phyloP scores from a whole-genome alignment of 192 early-diverging fungal species.

The Phlyctochytrium bullatum region DNA sequence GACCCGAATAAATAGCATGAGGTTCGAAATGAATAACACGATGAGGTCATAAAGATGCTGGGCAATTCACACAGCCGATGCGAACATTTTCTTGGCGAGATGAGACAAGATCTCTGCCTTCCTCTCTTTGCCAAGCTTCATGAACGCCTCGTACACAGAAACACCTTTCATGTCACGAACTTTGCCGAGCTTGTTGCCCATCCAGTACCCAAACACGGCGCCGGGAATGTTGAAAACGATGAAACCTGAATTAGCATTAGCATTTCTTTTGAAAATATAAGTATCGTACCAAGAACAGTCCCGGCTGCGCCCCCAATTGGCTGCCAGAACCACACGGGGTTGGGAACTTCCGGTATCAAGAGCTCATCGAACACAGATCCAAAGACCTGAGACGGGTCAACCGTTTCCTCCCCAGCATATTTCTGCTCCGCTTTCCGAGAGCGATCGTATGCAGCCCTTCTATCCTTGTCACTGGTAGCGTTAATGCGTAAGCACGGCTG shows the following conservation, averaged over 20 bases:
- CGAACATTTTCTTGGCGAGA: conserved; percentile 33
- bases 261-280: neutral
- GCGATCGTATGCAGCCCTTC: conserved; percentile 32
- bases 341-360: conserved; percentile 65
- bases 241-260: conserved; percentile 22
- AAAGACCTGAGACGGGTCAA: conserved; percentile 67
- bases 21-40: too few relatives aligned
- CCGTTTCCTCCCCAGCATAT: conserved; percentile 19
- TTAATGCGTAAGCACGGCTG: neutral
- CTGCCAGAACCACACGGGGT: conserved; percentile 60
- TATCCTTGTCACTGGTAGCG: conserved; percentile 33
- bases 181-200: conserved; percentile 44
- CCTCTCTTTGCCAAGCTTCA: conserved; percentile 32
- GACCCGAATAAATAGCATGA: too few relatives aligned
- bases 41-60: too few relatives aligned
- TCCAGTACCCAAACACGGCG: conserved; percentile 41
- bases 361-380: conserved; percentile 80
- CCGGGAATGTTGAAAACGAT: conserved; percentile 51
- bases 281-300: conserved; percentile 54
- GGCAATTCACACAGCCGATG: conserved; percentile 13
- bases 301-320: conserved; percentile 70
- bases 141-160: conserved; percentile 46
- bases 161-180: conserved; percentile 48
- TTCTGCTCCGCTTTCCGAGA: conserved; percentile 10
- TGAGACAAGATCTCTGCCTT: conserved; percentile 33